Base-by-base conservation (phyloP, 2,329 filamentous ascomycete species). In the Furcasterigmium furcatum region DNA sequence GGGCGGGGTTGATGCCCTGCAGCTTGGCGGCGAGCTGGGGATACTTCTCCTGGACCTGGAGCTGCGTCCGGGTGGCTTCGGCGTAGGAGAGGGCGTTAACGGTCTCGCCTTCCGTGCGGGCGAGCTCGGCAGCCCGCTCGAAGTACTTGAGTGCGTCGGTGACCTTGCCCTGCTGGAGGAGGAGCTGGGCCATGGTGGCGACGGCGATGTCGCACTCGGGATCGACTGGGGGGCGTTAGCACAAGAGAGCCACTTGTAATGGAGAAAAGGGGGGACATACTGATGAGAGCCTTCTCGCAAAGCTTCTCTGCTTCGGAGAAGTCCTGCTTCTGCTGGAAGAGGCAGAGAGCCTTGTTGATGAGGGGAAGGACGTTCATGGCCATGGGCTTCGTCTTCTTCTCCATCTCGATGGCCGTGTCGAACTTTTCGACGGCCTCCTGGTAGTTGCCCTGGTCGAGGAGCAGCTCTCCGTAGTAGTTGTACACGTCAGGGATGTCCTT, bases 321-420 rank as follows among this genome's bases (percentile, higher is more conserved):
- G 70, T 97, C 92, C 60, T 95, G 87, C 78, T 96, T 97, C 87
- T 91, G 96, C 67, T 99, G 94, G 81, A 96, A 97, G 39, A 97
- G 77, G 12, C 92, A 91, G 22, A 99, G 80, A 5, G 94, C 91
- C 76, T 99, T 99, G 82, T 99, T 99, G 72, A 99, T 97, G 42
- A 99, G 77, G 13, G 94, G 94, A 52, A 99, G 74, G 24, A 99
- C 94, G 60, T 99, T 99, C 86, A 99, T 97, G 50, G 90, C 88
- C 68, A 94, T 85, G 13, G 91, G 91, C 74, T 95, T 95, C 53
- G 84, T 85, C 68, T 89, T 84, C 76, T 94, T 95, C 80, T 99
- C 94, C 86, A 97, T 92, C 64, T 97, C 91, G 55, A 97, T 91
- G n/a, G 94, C 94, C 21, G 85, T 94, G 66, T 99, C 94, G 61